phyloP scores from a whole-genome alignment of 1,139 yeast genomes.

The Debaryomyces psychrophilus region DNA sequence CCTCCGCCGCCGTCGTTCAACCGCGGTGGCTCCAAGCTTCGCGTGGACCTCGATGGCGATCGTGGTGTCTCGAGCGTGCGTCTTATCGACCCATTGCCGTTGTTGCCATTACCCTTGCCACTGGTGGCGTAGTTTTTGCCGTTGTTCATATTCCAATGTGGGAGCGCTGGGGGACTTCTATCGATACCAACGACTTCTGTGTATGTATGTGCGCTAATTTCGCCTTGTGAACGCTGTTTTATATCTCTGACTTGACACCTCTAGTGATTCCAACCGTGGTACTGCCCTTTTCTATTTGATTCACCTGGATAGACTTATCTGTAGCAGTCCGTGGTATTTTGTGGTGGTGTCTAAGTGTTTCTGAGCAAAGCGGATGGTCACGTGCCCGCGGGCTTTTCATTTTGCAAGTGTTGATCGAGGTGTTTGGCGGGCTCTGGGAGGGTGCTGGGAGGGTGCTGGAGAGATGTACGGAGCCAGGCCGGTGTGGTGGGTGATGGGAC shows the following conservation, averaged over 20 bases:
- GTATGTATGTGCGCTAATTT: background rate
- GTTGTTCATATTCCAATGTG: constrained; percentile 6
- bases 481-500: too few relatives aligned
- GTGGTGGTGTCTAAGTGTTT: background rate
- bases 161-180: background rate
- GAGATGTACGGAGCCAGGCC: too few relatives aligned
- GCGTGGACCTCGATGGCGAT: constrained; percentile 46
- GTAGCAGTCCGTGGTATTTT: background rate
- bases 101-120: background rate
- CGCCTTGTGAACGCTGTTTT: background rate
- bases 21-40: constrained; percentile 38
- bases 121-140: background rate
- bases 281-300: background rate
- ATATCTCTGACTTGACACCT: background rate
- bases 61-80: constrained; percentile 39
- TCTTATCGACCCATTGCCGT: constrained; percentile 1
- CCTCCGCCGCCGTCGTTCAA: constrained; percentile 27
- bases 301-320: background rate
- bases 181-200: background rate
- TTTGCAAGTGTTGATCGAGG: too few relatives aligned
- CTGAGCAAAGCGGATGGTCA: background rate
- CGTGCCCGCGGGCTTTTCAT: background rate
- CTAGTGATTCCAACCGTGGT: background rate
- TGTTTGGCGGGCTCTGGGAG: background rate
- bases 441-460: background rate